Evolutionary conservation across 2,329 filamentous ascomycete genomes (phyloP), one percentile per base, ranked within the genome.

Genomic region (Tolypocladium album): DNA sequence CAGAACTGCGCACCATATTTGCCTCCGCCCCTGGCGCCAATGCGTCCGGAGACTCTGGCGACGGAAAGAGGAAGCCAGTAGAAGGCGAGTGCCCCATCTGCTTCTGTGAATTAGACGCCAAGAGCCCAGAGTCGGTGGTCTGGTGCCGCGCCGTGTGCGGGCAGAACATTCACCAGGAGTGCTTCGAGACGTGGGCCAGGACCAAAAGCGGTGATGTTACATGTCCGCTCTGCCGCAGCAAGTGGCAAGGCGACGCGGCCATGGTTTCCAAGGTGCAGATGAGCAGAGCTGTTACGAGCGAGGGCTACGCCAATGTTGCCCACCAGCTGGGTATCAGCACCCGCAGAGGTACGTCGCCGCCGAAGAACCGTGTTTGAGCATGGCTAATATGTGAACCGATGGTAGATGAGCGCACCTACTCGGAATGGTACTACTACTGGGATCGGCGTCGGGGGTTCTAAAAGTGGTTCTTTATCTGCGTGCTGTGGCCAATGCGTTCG

Each of bases 261-360:
- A 67, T 74, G 62, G 70, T 80, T 9, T 75, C 74, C 42, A 75
- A 72, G 40, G 76, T 82, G 31, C 73, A 72, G 56, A 78, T 75
- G 62, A 72, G 70, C 0, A 74, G 78, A 3, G 67, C 67, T 6
- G 62, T 72, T 0, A 76, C 74, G 31, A 67, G 67, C 0, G 83
- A 86, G 42, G 85, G 85, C 0, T 88, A 88, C 64, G 73, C 86
- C 55, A 87, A 87, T 67, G 79, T 88, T 3, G 84, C 82, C 1
- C 71, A 76, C 24, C 80, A 86, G 67, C 72, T 87, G n/a, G 85
- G 84, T 2, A 76, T 87, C 62, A 82, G 78, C 61, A 69, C 69
- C 0, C 61, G 68, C n/a, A 73, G 84, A 74, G 82, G 81, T 82
- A 70, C 40, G 24, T 31, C 3, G 36, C 12, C 61, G 59, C 61